Conservation (phyloP, 1,284 basidiomycete species). For the Testicularia cyperi region DNA sequence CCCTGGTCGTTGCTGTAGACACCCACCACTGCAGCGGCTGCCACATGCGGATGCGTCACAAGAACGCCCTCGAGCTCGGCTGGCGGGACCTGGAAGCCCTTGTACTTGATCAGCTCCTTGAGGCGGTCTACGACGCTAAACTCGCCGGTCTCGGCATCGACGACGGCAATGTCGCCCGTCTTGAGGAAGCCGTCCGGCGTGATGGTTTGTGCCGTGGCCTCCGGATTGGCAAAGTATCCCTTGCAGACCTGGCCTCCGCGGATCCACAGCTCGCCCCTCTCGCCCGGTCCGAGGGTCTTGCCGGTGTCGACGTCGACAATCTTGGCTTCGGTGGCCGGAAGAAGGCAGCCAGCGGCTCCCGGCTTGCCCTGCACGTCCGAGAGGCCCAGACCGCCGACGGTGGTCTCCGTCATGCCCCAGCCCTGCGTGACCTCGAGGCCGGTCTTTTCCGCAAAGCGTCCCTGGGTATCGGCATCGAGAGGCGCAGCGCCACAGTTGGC, state of each 20-base stretch:
- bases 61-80: constrained; percentile 51
- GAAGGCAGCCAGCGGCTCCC: constrained; percentile 25
- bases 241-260: constrained; percentile 31
- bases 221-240: constrained; percentile 33
- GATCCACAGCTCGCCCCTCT: constrained; percentile 36
- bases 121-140: constrained; percentile 52
- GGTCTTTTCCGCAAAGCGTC: constrained; percentile 17
- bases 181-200: constrained; percentile 60
- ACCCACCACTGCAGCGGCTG: constrained; percentile 50
- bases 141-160: constrained; percentile 17
- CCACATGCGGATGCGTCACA: constrained; percentile 27
- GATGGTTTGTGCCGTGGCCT: constrained; percentile 68
- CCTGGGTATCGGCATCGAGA: constrained; percentile 19
- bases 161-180: constrained; percentile 51
- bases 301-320: constrained; percentile 28
- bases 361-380: constrained; percentile 6
- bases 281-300: constrained; percentile 10
- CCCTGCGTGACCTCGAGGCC: constrained; percentile 21
- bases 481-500: constrained; percentile 28
- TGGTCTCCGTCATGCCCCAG: constrained; percentile 43
- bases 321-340: constrained; percentile 23
- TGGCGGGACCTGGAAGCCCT: constrained; percentile 55
- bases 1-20: constrained; percentile 34
- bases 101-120: constrained; percentile 58
- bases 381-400: constrained; percentile 27